Conservation (phyloP, 768 basidiomycete species). For the Auricularia sp. region DNA sequence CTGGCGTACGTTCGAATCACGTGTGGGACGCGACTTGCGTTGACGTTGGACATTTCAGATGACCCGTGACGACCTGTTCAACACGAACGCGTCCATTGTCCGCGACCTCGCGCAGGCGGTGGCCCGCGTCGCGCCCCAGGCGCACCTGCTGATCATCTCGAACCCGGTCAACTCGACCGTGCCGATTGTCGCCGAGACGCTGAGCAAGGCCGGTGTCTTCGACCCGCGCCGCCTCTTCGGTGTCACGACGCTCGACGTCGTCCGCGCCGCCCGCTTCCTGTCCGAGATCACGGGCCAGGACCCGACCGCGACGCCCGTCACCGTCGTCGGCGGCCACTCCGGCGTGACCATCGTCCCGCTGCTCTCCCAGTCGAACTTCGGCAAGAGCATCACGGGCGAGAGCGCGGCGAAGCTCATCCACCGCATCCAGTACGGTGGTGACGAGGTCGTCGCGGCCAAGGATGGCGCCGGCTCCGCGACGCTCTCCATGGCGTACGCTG, state of each 20-base stretch:
- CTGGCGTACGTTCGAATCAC: constrained; percentile 53
- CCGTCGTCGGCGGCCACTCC: constrained; percentile 92
- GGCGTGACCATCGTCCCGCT: constrained; percentile 97
- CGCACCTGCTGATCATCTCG: constrained; percentile 93
- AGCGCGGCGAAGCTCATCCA: constrained; percentile 69
- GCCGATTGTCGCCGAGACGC: constrained; percentile 87
- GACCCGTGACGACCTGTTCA: constrained; percentile 96
- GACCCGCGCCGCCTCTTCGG: constrained; percentile 86
- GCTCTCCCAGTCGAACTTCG: constrained; percentile 68
- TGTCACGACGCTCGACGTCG: constrained; percentile 96
- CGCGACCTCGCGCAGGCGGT: constrained; percentile 88
- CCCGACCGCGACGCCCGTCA: constrained; percentile 59
- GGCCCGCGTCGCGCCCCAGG: constrained; percentile 76
- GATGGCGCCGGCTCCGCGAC: constrained; percentile 73
- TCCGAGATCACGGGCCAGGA: constrained; percentile 53
- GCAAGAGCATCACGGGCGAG: constrained; percentile 67
- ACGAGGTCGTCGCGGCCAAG: constrained; percentile 98
- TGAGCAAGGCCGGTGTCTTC: constrained; percentile 87
- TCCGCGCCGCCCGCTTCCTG: constrained; percentile 89
- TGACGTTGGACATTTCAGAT: constrained; percentile 38
- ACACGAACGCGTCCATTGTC: constrained; percentile 96
- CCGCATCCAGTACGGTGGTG: constrained; percentile 95
- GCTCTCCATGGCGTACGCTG: constrained; percentile 70
- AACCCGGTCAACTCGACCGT: constrained; percentile 99
- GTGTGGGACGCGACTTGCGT: constrained; percentile 4